Evolutionary conservation across 345 rosid species (phyloP).

Genomic region (Durio zibethinus): DNA sequence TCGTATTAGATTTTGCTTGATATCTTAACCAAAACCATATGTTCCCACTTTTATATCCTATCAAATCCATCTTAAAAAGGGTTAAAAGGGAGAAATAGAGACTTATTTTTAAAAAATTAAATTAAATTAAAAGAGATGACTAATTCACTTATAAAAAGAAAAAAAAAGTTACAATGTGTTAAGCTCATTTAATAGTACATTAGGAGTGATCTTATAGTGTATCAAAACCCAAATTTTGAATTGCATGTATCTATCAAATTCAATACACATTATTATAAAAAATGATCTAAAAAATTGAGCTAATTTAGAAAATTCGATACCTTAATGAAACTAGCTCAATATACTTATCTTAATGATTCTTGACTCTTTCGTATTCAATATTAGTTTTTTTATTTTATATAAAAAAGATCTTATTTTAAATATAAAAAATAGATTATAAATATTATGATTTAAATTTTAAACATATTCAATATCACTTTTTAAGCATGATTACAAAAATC

Average conservation of each 20-base stretch:
- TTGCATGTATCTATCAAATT: neutral
- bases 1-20: neutral
- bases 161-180: neutral
- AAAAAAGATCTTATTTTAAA: no score
- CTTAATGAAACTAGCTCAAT: neutral
- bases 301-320: no score
- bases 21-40: constrained; percentile 2
- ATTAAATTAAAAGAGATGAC: neutral
- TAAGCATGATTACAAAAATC: no score
- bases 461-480: no score
- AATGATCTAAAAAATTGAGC: no score
- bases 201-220: neutral
- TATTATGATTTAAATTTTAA: no score
- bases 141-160: no score
- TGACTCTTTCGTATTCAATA: neutral
- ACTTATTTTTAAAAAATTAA: neutral
- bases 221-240: neutral
- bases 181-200: neutral
- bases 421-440: no score
- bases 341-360: neutral
- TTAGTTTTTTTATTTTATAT: no score
- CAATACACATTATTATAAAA: no score
- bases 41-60: neutral
- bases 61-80: neutral
- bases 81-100: no score